Conservation (phyloP, 257 asterid species). For the Solanum acaule region DNA sequence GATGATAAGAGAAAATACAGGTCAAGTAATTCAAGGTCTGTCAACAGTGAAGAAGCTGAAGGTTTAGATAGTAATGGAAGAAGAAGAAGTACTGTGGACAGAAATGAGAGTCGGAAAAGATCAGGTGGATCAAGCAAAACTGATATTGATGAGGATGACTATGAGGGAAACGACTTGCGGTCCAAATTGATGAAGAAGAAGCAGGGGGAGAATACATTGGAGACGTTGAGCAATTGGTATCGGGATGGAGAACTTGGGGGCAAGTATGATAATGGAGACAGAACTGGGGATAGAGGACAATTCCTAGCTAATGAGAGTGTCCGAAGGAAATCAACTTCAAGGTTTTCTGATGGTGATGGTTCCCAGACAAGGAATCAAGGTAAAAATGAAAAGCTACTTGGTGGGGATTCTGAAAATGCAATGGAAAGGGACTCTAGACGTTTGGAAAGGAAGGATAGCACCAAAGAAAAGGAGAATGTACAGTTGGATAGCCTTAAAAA, state of each 20-base stretch:
- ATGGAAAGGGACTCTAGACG: slow-evolving; percentile 35
- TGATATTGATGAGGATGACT: slow-evolving; percentile 69
- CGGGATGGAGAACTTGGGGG: slow-evolving; percentile 74
- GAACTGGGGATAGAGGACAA: slow-evolving; percentile 43
- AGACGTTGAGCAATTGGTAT: slow-evolving; percentile 76
- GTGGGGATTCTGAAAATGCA: slow-evolving; percentile 36
- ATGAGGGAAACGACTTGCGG: slow-evolving; percentile 52
- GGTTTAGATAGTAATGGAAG: slow-evolving; percentile 50
- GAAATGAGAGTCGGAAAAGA: slow-evolving; percentile 71
- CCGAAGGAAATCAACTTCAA: slow-evolving; percentile 36
- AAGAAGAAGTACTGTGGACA: slow-evolving; percentile 47
- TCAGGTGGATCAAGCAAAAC: slow-evolving; percentile 44
- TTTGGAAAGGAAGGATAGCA: slow-evolving; percentile 44
- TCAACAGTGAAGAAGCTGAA: slow-evolving; percentile 49
- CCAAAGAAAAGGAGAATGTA: slow-evolving; percentile 49
- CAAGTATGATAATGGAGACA: slow-evolving; percentile 44
- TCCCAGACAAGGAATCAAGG: slow-evolving; percentile 10
- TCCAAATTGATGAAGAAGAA: slow-evolving; percentile 57
- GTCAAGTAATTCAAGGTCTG: slow-evolving; percentile 48
- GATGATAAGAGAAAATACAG: slow-evolving; percentile 45
- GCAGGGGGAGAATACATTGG: slow-evolving; percentile 63
- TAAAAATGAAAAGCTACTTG: slow-evolving; percentile 11
- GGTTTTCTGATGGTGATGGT: slow-evolving; percentile 34
- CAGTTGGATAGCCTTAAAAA: slow-evolving; percentile 36
- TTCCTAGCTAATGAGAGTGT: slow-evolving; percentile 45